Conservation (phyloP, 352 stramenopile species). For the Phytopythium cucurbitacearum region DNA sequence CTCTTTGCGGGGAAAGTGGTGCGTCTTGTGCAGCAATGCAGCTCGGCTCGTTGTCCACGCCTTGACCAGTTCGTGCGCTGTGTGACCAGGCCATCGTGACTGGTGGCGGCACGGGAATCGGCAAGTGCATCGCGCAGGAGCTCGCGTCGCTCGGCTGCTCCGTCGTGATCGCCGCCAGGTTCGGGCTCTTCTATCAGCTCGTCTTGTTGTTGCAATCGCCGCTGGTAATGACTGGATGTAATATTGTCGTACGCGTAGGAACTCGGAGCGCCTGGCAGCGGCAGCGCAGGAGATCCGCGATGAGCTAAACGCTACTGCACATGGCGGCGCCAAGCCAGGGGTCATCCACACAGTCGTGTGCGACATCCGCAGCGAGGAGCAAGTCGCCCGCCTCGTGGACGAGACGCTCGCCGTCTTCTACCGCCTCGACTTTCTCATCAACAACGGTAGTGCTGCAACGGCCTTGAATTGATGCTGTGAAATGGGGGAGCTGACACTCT, state of each 20-base stretch:
- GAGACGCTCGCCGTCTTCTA: conserved; percentile 62
- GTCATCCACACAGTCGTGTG: conserved; percentile 38
- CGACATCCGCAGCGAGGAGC: conserved; percentile 59
- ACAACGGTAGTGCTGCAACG: conserved; percentile 60
- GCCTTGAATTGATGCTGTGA: background rate
- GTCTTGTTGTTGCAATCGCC: background rate
- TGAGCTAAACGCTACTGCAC: conserved; percentile 22
- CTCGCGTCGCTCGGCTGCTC: conserved; percentile 68
- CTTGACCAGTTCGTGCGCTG: conserved; percentile 8
- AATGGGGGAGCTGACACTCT: background rate
- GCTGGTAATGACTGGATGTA: background rate
- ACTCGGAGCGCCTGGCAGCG: conserved; percentile 41
- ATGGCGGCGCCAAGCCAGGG: conserved; percentile 15
- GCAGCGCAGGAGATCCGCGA: conserved; percentile 46
- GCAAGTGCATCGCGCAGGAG: conserved; percentile 77
- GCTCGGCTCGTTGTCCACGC: conserved; percentile 1
- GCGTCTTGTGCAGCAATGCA: conserved; percentile 6
- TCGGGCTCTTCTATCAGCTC: background rate
- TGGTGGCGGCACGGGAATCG: conserved; percentile 83
- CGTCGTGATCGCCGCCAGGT: conserved; percentile 82
- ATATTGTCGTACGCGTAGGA: conserved; percentile 19
- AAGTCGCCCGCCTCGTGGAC: conserved; percentile 60
- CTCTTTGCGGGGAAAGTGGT: conserved; percentile 65
- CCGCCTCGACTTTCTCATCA: conserved; percentile 89
- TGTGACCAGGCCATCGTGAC: conserved; percentile 69